phyloP scores from a whole-genome alignment of 495 filamentous ascomycete species.

The Lepidopterella palustris region DNA sequence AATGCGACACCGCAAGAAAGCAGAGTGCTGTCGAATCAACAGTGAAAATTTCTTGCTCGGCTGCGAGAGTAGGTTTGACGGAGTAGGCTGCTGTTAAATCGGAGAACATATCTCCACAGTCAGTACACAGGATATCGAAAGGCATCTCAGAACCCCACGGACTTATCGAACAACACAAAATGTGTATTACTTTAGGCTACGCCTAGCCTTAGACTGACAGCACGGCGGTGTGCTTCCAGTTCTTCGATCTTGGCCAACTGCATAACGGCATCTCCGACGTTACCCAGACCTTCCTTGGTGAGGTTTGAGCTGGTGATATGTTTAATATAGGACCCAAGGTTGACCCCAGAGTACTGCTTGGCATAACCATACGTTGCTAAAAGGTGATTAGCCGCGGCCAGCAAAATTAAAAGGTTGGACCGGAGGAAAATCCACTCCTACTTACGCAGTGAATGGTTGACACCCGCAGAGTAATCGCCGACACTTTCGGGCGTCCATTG shows the following conservation, averaged over 20 bases:
- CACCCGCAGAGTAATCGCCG: slow-evolving; percentile 94
- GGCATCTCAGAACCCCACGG: neutral
- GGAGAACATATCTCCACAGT: no score
- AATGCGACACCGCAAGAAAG: neutral
- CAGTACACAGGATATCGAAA: neutral
- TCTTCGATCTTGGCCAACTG: slow-evolving; percentile 89
- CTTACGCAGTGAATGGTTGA: slow-evolving; percentile 95
- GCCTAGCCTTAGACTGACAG: slow-evolving; percentile 76
- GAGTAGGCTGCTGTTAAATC: no score
- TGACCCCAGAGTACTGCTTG: slow-evolving; percentile 96
- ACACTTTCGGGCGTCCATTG: slow-evolving; percentile 96
- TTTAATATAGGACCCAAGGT: slow-evolving; percentile 90
- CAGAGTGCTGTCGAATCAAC: neutral
- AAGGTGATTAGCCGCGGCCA: neutral
- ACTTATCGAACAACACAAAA: neutral
- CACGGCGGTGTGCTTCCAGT: slow-evolving; percentile 86
- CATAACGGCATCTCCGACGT: slow-evolving; percentile 86
- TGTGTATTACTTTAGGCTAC: slow-evolving; percentile 5
- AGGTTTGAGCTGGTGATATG: slow-evolving; percentile 91
- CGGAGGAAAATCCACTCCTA: slow-evolving; percentile 20
- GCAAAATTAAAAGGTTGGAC: neutral
- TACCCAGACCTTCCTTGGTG: slow-evolving; percentile 73
- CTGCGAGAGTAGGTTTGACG: no score
- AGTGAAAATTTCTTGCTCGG: no score
- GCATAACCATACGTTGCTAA: slow-evolving; percentile 94